Evolutionary conservation across 1,284 basidiomycete species (phyloP), one percentile per base, ranked within the genome.

Genomic region (Tilletia indica): DNA sequence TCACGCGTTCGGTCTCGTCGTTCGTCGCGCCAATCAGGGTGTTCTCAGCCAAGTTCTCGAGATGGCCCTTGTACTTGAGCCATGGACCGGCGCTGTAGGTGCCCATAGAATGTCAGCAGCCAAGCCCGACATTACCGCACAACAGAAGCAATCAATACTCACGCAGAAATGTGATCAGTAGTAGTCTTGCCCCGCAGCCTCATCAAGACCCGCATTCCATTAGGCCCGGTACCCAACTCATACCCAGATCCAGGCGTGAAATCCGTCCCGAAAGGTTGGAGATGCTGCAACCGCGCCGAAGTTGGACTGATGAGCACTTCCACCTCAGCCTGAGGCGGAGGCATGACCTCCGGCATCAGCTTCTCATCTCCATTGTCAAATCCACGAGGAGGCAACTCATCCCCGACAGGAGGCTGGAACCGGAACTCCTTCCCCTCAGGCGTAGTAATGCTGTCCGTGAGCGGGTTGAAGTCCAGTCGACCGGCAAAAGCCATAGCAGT

Each of bases 141-240:
- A 48, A 48, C 11, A n/a, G n/a, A n/a, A n/a, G 12, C 25, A 54
- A 12, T 54, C 51, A 19, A 19, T 16, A 54, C 51, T 54, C 21
- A 54, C 34, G 82, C 82, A 31, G 74, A 77, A 69, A 83, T 83
- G 79, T 82, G 81, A 73, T 99, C 97, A 38, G 97, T 99, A 19
- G 96, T 99, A 86, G 96, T 99, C 86, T 99, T 99, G 66, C 97
- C 97, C 77, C 93, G 87, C 19, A 99, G 93, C 36, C 94, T 87
- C 88, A 99, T 90, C 70, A 99, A 85, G 72, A 96, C 93, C 79
- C 82, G 75, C 70, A 87, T 74, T 14, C 61, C 61, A 39, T 64
- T 64, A 1, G 36, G 14, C 4, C 36, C 61, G 47, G 80, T 75
- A 25, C 93, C 91, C 14, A 99, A 87, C 87, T 99, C 97, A 69